A percentile compares a stretch with the other conserved stretches of the same genome.
These are phyloP conservation scores for Candida gigantensis DNA, from an alignment of 1,139 yeast genomes.

Conservation along the genomic window DNA sequence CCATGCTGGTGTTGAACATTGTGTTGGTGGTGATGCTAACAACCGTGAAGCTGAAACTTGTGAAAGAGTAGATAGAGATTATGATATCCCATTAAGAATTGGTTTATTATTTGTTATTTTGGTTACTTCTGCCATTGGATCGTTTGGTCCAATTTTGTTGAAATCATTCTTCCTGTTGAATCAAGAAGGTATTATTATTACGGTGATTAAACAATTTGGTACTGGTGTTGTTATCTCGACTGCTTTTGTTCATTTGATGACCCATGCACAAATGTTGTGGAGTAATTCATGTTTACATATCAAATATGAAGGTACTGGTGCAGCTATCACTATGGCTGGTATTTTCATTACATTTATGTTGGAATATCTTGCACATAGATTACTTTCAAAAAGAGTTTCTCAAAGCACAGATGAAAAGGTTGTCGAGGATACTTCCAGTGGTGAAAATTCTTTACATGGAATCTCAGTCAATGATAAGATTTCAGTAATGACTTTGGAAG, in stretches of 20 bases:
- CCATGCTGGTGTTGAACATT: slow-evolving; percentile 45
- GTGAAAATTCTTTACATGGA: slow-evolving; percentile 7
- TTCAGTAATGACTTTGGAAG: slow-evolving; percentile 33
- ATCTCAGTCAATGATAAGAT: slow-evolving; percentile 14
- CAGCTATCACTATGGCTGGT: slow-evolving; percentile 38
- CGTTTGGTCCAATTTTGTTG: slow-evolving; percentile 33
- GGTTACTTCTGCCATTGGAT: slow-evolving; percentile 33
- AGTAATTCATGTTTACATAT: slow-evolving; percentile 24
- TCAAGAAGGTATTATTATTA: slow-evolving; percentile 28
- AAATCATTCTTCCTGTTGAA: slow-evolving; percentile 21
- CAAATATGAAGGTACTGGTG: slow-evolving; percentile 29
- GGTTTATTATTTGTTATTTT: slow-evolving; percentile 34
- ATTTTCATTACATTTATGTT: slow-evolving; percentile 33
- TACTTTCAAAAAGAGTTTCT: slow-evolving; percentile 12
- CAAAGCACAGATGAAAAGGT: slow-evolving; percentile 1
- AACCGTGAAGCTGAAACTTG: slow-evolving; percentile 13
- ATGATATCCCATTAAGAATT: slow-evolving; percentile 29
- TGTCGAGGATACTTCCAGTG: slow-evolving; percentile 12
- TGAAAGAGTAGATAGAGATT: slow-evolving; percentile 23
- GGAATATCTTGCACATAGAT: slow-evolving; percentile 28
- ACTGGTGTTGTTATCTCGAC: slow-evolving; percentile 39
- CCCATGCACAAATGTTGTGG: slow-evolving; percentile 32
- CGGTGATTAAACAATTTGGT: slow-evolving; percentile 31
- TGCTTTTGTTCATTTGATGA: slow-evolving; percentile 35
- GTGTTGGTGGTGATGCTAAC: slow-evolving; percentile 22